Evolutionary conservation across 202 grass and related monocot species (phyloP), one percentile per base, ranked within the genome.

Genomic region (Alloteropsis angusta): DNA sequence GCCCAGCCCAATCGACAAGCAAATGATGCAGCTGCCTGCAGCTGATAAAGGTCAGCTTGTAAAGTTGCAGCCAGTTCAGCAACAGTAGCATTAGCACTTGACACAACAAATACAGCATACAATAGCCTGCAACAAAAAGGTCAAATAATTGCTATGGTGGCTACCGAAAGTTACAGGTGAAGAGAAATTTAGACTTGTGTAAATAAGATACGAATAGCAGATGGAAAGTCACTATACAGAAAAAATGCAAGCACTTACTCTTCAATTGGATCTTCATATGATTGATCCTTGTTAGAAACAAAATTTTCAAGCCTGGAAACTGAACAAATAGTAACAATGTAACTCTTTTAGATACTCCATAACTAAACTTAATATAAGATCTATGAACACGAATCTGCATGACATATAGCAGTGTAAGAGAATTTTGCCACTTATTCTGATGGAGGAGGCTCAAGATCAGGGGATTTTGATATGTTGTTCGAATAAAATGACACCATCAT

Each of bases 261-360:
- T 88, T 98, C 95, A 75, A 98, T 98, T 60, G 95, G 95, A 68
- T 98, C 95, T 87, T 98, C 95, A 60, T 98, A 95, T 61, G 88
- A 90, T 75, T 98, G 95, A 62, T 98, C 95, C 87, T 89, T 93
- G 81, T 98, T 98, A 79, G 95, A 98, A 81, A 98, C 91, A 80
- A 98, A 98, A 16, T 90, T 90, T 94, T 98, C 95, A 36, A 98
- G 85, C 84, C 92, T 95, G 82, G 95, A 98, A 93, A 98, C 95
- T 98, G 87, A 86, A 93, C 61, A 81, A 68, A 73, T 16, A 67
- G 37, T 46, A 75, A 82, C 69, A 54, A 80, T 83, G 72, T 35
- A 87, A 82, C 49, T 82, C 39, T 79, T 55, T 72, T 12, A 87
- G 58, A 47, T 45, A 44, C 15, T 60, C 57, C 35, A 76, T 41